Evolutionary conservation across 169 alveolate genomes (phyloP).

Genomic region (Cryptosporidium tyzzeri): DNA sequence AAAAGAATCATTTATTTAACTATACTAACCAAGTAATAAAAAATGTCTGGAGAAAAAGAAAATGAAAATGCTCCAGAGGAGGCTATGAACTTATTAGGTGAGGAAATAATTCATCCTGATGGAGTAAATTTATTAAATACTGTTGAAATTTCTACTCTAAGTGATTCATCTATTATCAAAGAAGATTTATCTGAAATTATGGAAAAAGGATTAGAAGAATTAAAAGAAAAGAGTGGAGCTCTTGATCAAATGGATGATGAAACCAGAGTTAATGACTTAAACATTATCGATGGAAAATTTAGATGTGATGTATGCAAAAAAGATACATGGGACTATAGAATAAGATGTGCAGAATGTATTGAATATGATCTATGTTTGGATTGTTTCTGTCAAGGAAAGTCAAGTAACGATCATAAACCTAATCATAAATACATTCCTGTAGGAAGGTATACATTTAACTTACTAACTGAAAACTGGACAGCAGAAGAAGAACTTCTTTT

Average conservation of each 20-base stretch:
- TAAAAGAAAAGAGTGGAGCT: slow-evolving; percentile 1
- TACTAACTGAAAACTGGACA: slow-evolving; percentile 87
- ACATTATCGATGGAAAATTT: slow-evolving; percentile 71
- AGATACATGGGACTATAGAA: slow-evolving; percentile 79
- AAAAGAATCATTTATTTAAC: background rate
- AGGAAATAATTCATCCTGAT: slow-evolving; percentile 45
- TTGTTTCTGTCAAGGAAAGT: slow-evolving; percentile 90
- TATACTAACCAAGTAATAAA: background rate
- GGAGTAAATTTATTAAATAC: slow-evolving; percentile 32
- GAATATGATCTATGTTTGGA: slow-evolving; percentile 89
- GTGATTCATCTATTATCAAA: slow-evolving; percentile 36
- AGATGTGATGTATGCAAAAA: slow-evolving; percentile 71
- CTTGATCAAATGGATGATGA: background rate
- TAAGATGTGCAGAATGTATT: slow-evolving; percentile 91
- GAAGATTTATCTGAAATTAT: slow-evolving; percentile 35
- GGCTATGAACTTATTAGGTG: slow-evolving; percentile 55
- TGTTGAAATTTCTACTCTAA: slow-evolving; percentile 48
- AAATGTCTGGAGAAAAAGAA: slow-evolving; percentile 5
- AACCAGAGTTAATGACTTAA: slow-evolving; percentile 15
- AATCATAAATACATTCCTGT: slow-evolving; percentile 89
- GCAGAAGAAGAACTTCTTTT: slow-evolving; percentile 92
- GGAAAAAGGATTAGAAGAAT: slow-evolving; percentile 28
- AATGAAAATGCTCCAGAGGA: slow-evolving; percentile 52
- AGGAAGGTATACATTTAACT: slow-evolving; percentile 88
- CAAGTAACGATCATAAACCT: slow-evolving; percentile 84